Conservation (phyloP, 1,139 yeast species). For the Hyphopichia burtonii region DNA sequence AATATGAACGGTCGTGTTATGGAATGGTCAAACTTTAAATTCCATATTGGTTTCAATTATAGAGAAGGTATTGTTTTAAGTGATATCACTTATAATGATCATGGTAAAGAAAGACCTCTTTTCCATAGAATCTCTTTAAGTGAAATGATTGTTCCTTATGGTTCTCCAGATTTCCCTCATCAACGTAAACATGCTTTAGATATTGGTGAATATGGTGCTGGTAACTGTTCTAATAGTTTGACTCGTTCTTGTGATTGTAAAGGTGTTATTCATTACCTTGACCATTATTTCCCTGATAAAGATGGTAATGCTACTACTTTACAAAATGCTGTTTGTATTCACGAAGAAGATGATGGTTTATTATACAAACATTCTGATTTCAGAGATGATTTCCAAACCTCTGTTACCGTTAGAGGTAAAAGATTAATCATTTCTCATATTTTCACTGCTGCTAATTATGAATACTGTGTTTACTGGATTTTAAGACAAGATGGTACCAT, state of each 20-base stretch:
- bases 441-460: conserved; percentile 84
- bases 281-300: conserved; percentile 68
- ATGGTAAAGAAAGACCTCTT: conserved; percentile 66
- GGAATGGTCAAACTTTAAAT: conserved; percentile 73
- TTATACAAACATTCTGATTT: conserved; percentile 80
- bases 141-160: conserved; percentile 86
- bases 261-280: conserved; percentile 79
- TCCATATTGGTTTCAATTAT: conserved; percentile 81
- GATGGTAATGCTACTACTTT: conserved; percentile 68
- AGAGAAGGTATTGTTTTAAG: conserved; percentile 82
- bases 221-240: conserved; percentile 77
- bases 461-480: conserved; percentile 79
- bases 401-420: conserved; percentile 73
- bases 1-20: conserved; percentile 65
- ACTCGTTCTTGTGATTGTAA: conserved; percentile 82
- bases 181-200: conserved; percentile 85
- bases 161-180: conserved; percentile 75
- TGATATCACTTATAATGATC: conserved; percentile 71
- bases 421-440: conserved; percentile 73
- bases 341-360: conserved; percentile 81
- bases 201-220: conserved; percentile 87
- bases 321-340: conserved; percentile 78
- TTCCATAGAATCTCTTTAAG: conserved; percentile 77
- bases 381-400: conserved; percentile 75
- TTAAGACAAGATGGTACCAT: conserved; percentile 83